Evolutionary conservation across 2,329 filamentous ascomycete genomes (phyloP).

Genomic region (Colletotrichum sp.): DNA sequence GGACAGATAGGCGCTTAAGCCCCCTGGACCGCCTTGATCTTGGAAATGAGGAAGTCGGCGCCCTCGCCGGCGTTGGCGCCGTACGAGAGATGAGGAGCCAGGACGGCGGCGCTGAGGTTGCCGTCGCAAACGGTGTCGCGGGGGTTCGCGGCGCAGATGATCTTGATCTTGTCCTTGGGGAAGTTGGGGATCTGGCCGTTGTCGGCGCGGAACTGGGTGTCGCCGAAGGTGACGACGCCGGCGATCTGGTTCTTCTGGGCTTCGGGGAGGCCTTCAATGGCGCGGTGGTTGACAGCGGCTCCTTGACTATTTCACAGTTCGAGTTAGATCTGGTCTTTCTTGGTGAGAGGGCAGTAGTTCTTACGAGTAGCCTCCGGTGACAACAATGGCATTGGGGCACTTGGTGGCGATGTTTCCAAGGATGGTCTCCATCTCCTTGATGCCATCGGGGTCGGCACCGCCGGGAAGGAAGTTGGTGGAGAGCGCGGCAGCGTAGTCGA

Average conservation of each 20-base stretch:
- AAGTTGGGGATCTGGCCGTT: slow-evolving; percentile 37
- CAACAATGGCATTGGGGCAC: slow-evolving; percentile 37
- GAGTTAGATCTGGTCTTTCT: not conserved
- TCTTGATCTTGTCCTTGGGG: slow-evolving; percentile 35
- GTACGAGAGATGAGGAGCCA: slow-evolving; percentile 8
- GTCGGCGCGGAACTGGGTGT: slow-evolving; percentile 31
- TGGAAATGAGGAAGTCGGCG: not conserved
- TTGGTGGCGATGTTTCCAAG: slow-evolving; percentile 36
- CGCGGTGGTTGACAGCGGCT: slow-evolving; percentile 28
- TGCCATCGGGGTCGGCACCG: slow-evolving; percentile 34
- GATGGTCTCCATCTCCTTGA: slow-evolving; percentile 32
- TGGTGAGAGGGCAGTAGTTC: accelerated
- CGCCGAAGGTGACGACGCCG: slow-evolving; percentile 28
- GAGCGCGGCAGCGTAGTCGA: slow-evolving; percentile 38
- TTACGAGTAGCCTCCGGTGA: slow-evolving; percentile 39
- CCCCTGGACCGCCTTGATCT: not conserved
- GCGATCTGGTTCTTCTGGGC: slow-evolving; percentile 21
- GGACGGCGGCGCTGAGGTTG: not conserved
- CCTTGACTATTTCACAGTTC: slow-evolving; percentile 30
- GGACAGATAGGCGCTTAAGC: not conserved
- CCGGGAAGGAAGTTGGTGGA: slow-evolving; percentile 32
- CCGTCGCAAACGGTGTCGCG: slow-evolving; percentile 11
- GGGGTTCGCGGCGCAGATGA: slow-evolving; percentile 6
- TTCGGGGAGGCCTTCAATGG: slow-evolving; percentile 25
- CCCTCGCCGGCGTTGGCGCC: not conserved